Conservation (phyloP, 2,329 filamentous ascomycete genomes). For the Penicillium sp. region DNA sequence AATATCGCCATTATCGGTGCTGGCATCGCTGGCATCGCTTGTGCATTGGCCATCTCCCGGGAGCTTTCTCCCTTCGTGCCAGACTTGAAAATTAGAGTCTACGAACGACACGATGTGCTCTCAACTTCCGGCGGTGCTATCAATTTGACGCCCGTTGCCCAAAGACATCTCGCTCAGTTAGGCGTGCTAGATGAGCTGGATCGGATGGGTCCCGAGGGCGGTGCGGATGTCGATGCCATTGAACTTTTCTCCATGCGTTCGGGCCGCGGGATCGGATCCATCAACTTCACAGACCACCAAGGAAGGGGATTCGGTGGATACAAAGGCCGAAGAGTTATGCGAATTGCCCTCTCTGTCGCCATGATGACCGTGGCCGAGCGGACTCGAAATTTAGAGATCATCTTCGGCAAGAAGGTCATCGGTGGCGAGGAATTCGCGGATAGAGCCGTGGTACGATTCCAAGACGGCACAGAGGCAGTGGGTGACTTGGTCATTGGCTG, state of each 20-base stretch:
- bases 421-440: slow-evolving; percentile 34
- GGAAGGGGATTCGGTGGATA: slow-evolving; percentile 41
- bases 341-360: slow-evolving; percentile 42
- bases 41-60: slow-evolving; percentile 32
- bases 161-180: slow-evolving; percentile 44
- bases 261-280: slow-evolving; percentile 36
- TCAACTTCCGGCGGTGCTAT: slow-evolving; percentile 47
- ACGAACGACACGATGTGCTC: slow-evolving; percentile 41
- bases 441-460: slow-evolving; percentile 36
- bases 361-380: slow-evolving; percentile 42
- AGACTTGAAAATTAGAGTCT: slow-evolving; percentile 38
- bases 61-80: slow-evolving; percentile 35
- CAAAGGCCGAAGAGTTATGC: slow-evolving; percentile 43
- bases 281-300: slow-evolving; percentile 39
- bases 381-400: slow-evolving; percentile 36
- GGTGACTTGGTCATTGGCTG: slow-evolving; percentile 42
- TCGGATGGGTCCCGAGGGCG: slow-evolving; percentile 39
- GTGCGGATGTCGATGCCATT: slow-evolving; percentile 41
- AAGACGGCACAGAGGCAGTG: slow-evolving; percentile 34
- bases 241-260: slow-evolving; percentile 43
- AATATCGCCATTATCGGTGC: slow-evolving; percentile 36
- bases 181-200: slow-evolving; percentile 41
- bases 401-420: slow-evolving; percentile 44
- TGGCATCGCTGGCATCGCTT: slow-evolving; percentile 37
- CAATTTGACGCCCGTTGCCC: slow-evolving; percentile 45